Evolutionary conservation across 345 rosid genomes (phyloP).

Genomic region (Bretschneidera sinensis): DNA sequence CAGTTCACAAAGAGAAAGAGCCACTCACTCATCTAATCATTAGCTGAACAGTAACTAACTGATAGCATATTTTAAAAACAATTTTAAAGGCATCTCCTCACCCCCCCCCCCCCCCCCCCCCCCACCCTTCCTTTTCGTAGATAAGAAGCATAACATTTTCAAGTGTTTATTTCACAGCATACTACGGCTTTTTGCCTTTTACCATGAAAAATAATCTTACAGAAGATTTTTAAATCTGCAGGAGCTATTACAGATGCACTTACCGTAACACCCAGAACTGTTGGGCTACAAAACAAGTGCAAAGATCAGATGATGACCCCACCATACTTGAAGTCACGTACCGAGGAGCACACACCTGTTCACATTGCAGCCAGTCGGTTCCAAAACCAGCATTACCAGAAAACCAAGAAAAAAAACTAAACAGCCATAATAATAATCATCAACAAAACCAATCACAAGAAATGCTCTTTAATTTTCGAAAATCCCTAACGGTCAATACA

Average conservation of each 20-base stretch:
- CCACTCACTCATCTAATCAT: background rate
- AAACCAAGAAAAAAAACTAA: conserved; percentile 38
- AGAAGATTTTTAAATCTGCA: conserved; percentile 27
- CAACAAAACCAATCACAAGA: conserved; percentile 25
- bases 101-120: too few relatives aligned
- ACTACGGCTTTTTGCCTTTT: too few relatives aligned
- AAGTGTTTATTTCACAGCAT: too few relatives aligned
- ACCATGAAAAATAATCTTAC: too few relatives aligned
- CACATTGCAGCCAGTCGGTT: conserved; percentile 21
- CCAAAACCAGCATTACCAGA: conserved; percentile 49
- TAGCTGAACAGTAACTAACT: background rate
- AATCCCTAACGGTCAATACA: conserved; percentile 32
- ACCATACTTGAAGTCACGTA: conserved; percentile 67
- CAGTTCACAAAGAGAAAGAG: background rate
- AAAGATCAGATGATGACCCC: conserved; percentile 77
- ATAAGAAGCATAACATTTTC: too few relatives aligned
- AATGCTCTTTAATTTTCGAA: conserved; percentile 27
- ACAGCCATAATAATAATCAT: conserved; percentile 13
- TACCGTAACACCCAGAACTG: conserved; percentile 54
- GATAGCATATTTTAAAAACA: too few relatives aligned
- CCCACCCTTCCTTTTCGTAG: too few relatives aligned
- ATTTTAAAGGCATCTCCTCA: too few relatives aligned
- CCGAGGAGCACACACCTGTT: conserved; percentile 71
- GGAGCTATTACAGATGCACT: conserved; percentile 91
- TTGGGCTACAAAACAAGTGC: conserved; percentile 85